Conservation (phyloP, 1,284 basidiomycete species). For the Papiliotrema laurentii region DNA sequence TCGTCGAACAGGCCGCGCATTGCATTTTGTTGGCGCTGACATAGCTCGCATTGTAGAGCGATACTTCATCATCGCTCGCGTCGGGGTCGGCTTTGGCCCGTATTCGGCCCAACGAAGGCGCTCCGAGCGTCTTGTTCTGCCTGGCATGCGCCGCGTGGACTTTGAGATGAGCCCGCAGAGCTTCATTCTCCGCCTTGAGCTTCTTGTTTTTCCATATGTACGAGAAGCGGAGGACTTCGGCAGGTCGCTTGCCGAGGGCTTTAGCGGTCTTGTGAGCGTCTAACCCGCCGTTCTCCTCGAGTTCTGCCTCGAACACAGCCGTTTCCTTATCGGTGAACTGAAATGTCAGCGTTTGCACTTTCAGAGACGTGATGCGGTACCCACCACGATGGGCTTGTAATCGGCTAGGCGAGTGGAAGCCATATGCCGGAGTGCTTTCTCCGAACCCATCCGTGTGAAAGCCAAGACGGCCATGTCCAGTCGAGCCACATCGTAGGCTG, state of each 20-base stretch:
- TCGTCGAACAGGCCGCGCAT: slow-evolving; percentile 73
- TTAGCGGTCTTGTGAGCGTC: slow-evolving; percentile 41
- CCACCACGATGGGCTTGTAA: slow-evolving; percentile 33
- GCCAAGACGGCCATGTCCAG: slow-evolving; percentile 27
- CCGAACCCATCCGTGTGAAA: slow-evolving; percentile 26
- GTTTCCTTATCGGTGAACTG: slow-evolving; percentile 37
- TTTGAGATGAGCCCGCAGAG: slow-evolving; percentile 38
- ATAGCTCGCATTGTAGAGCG: slow-evolving; percentile 26
- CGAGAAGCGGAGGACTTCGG: slow-evolving; percentile 44
- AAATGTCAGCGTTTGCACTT: slow-evolving; percentile 5
- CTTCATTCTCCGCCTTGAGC: slow-evolving; percentile 43
- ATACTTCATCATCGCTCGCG: slow-evolving; percentile 54
- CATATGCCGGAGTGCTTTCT: slow-evolving; percentile 28
- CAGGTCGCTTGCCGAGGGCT: slow-evolving; percentile 31
- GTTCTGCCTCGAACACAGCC: slow-evolving; percentile 32
- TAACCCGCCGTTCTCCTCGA: slow-evolving; percentile 42
- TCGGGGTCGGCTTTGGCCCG: slow-evolving; percentile 33
- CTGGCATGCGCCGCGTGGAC: slow-evolving; percentile 34
- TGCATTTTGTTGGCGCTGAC: slow-evolving; percentile 21
- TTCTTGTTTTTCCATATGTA: slow-evolving; percentile 48
- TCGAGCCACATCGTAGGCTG: slow-evolving; percentile 33
- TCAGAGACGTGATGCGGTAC: slow-evolving; percentile 5
- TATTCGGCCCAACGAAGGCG: slow-evolving; percentile 37
- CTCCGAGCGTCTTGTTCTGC: slow-evolving; percentile 40
- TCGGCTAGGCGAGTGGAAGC: slow-evolving; percentile 21